These are phyloP conservation scores for Pyrrhoderma noxium DNA, from an alignment of 1,284 basidiomycete genomes.

Conservation along the genomic window DNA sequence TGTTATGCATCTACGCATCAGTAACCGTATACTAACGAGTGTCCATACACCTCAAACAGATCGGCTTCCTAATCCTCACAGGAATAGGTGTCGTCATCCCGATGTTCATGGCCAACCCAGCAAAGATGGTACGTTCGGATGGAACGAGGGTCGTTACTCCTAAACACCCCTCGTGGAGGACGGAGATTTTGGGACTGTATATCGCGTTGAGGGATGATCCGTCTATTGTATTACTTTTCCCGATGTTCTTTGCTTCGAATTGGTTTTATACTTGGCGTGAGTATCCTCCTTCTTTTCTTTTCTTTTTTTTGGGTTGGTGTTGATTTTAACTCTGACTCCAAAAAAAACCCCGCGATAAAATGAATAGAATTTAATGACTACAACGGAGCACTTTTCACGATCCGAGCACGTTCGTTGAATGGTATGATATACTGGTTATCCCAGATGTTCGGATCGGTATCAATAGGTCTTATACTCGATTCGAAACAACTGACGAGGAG, in stretches of 20 bases:
- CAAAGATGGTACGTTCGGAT: conserved; percentile 32
- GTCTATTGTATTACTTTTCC: conserved; percentile 31
- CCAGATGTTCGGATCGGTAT: conserved; percentile 32
- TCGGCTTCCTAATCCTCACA: conserved; percentile 31
- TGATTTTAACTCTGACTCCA: not conserved
- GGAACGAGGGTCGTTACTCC: conserved; percentile 27
- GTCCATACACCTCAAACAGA: conserved; percentile 19
- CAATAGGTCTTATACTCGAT: conserved; percentile 31
- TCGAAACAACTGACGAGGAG: conserved; percentile 34
- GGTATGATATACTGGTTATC: conserved; percentile 33
- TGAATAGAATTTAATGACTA: conserved; percentile 34
- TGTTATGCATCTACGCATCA: no score
- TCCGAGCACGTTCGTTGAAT: conserved; percentile 33
- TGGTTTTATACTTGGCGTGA: conserved; percentile 33
- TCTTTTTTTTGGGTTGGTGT: not conserved
- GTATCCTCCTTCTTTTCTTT: not conserved
- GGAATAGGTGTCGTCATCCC: conserved; percentile 29
- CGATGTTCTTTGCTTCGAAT: conserved; percentile 33
- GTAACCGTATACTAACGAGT: no score
- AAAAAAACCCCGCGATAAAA: no score
- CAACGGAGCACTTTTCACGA: conserved; percentile 33
- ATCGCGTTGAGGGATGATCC: conserved; percentile 31
- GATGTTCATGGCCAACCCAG: conserved; percentile 29
- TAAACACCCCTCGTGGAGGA: conserved; percentile 31
- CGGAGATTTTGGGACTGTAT: conserved; percentile 30